These are phyloP conservation scores for Drosera capensis DNA, from an alignment of 148 eudicot genomes.

Conservation along the genomic window DNA sequence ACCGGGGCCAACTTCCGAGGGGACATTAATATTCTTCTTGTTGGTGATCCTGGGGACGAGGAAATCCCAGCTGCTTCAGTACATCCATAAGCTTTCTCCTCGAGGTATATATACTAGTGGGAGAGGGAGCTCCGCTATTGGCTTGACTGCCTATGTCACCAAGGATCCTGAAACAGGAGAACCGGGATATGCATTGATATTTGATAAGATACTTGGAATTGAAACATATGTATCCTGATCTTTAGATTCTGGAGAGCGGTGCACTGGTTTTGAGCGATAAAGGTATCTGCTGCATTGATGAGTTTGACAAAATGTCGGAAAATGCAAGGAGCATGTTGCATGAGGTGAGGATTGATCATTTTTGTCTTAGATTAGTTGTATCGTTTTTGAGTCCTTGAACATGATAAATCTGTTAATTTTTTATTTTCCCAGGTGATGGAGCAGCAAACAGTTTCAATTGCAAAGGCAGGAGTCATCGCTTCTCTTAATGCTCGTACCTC, in stretches of 20 bases:
- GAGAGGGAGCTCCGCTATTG: conserved; percentile 98
- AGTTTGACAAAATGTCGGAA: conserved; percentile 98
- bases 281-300: conserved; percentile 97
- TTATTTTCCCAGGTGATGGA: conserved; percentile 85
- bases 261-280: conserved; percentile 92
- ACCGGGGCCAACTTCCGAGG: conserved; percentile 95
- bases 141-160: conserved; percentile 91
- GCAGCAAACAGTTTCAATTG: conserved; percentile 96
- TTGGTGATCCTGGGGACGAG: conserved; percentile 99
- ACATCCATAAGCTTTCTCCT: conserved; percentile 91
- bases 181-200: too few species aligned
- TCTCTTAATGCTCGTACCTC: conserved; percentile 97
- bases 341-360: conserved; percentile 49
- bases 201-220: neutral
- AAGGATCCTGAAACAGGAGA: conserved; percentile 99
- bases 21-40: conserved; percentile 93
- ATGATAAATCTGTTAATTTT: too few species aligned
- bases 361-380: too few species aligned
- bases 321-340: conserved; percentile 98
- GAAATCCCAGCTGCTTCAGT: conserved; percentile 88
- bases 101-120: conserved; percentile 98
- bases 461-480: conserved; percentile 97
- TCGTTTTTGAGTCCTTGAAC: too few species aligned
- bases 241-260: conserved; percentile 94
- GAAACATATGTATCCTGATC: conserved; percentile 4